Base-by-base conservation (phyloP, 2,329 filamentous ascomycete genomes). In the Fusarium aywerte region DNA sequence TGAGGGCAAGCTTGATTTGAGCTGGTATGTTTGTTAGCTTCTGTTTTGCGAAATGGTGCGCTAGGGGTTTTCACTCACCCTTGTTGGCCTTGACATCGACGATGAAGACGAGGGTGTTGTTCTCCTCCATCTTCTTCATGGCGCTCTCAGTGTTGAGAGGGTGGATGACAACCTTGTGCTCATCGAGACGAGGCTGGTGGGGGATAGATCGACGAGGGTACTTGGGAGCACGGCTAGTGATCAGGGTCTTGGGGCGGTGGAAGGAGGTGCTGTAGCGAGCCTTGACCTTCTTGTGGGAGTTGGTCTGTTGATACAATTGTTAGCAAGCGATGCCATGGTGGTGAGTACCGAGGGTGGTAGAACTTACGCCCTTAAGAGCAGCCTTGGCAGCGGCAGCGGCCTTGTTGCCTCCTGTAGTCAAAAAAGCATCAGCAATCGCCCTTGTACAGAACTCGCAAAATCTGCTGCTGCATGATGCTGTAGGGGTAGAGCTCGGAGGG, bases 41-140 rank as follows among this genome's bases (percentile, higher is more conserved):
- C 23, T 47, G 32, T 49, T 13, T n/a, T 38, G 21, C 21, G 44
- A 23, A 23, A 35, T 36, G n/a, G 8, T 12, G 3, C 12, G 12
- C 27, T 9, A 11, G 6, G 4, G 8, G 11, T 18, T 20, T 43
- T 27, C 10, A 23, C 45, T 49, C n/a, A 49, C 45, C 45, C 45
- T 59, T 99, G 90, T 99, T 99, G 83, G 95, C 90, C 91, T 96
- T 96, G 83, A 95, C 85, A 76, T 97, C 92, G 79, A 96, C 93
- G 76, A 97, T 97, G 89, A 97, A 97, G 80, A 97, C 93, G 52
- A 99, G 90, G 75, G 96, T 99, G 90, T 99, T 99, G 90, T 99
- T 94, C 91, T 99, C 96, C 89, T 99, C 96, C 77, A 99, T 97
- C 92, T 97, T 97, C 93, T 99, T 99, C 95, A 99, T 98, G 79